These are phyloP conservation scores for Suillus luteus DNA, from an alignment of 768 basidiomycete genomes.

Conservation along the genomic window DNA sequence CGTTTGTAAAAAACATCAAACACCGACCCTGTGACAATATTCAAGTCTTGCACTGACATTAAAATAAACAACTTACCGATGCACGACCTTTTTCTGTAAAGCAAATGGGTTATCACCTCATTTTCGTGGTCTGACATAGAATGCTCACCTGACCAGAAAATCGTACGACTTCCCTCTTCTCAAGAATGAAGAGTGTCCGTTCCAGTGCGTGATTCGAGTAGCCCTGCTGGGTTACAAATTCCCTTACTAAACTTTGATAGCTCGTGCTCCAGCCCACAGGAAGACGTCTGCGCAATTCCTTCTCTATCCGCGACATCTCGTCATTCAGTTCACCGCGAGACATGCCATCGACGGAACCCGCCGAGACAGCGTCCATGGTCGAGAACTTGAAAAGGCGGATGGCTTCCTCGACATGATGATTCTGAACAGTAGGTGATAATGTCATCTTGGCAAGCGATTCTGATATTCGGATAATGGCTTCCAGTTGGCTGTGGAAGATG, in stretches of 20 bases:
- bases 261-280: conserved; percentile 97
- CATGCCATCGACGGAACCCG: conserved; percentile 90
- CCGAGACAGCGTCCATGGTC: conserved; percentile 98
- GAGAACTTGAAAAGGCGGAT: conserved; percentile 98
- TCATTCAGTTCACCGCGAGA: conserved; percentile 91
- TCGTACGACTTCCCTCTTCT: conserved; percentile 93
- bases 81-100: conserved; percentile 57
- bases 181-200: conserved; percentile 85
- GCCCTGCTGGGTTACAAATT: conserved; percentile 93
- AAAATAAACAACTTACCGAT: conserved; percentile 35
- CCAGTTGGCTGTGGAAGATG: conserved; percentile 66
- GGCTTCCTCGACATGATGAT: conserved; percentile 96
- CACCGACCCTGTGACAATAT: conserved; percentile 30
- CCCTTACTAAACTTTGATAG: conserved; percentile 88
- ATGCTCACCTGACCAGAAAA: conserved; percentile 69
- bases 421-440: conserved; percentile 80
- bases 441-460: conserved; percentile 96
- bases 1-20: conserved; percentile 15
- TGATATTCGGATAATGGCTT: conserved; percentile 98
- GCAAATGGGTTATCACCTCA: conserved; percentile 9
- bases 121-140: not conserved
- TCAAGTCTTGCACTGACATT: conserved; percentile 5
- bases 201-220: conserved; percentile 91
- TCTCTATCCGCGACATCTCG: conserved; percentile 89
- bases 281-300: conserved; percentile 77